Evolutionary conservation across 192 early-diverging fungal genomes (phyloP), one percentile per base, ranked within the genome.

Genomic region (Rhizophagus clarus): DNA sequence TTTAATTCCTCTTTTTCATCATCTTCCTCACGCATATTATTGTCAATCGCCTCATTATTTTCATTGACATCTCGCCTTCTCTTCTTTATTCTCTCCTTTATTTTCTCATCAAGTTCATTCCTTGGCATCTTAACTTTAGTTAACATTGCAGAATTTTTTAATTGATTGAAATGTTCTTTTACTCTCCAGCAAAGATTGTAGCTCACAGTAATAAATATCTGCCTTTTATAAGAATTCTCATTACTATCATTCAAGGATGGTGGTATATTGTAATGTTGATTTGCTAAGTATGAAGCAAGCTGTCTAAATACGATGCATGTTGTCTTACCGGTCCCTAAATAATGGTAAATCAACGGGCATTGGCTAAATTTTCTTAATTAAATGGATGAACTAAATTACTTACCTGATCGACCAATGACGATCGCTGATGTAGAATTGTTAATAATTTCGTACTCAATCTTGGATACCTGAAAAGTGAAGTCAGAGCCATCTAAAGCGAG

Each of bases 121-220:
- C 28, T 45, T 12, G 76, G 28, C 37, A 77, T 42, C 26, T 67
- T 47, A 67, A 15, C 26, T 20, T 10, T 28, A 51, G 76, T 40
- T 22, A 68, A 11, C 26, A 34, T 15, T 22, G 45, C 42, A 3
- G 76, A 69, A 9, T 68, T 28, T 49, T 32, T 24, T 4, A 78
- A 17, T n/a, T 40, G 22, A 1, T 47, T 49, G 24, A 78, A 78
- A n/a, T 78, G 49, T 49, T 47, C 1, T 34, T 68, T 78, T 49
- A 78, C 64, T 26, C 63, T 11, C 4, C 24, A 15, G n/a, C 64
- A 68, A 11, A 78, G 17, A 28, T 49, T 17, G 4, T 28, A 2
- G 24, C 64, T 78, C 42, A 56, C 22, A 40, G 76, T 78, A 34
- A 78, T 78, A 37, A 78, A 78, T 68, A 78, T 28, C n/a, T 76